Evolutionary conservation across 306 rosid genomes (phyloP).

Genomic region (Lithocarpus polystachyus): DNA sequence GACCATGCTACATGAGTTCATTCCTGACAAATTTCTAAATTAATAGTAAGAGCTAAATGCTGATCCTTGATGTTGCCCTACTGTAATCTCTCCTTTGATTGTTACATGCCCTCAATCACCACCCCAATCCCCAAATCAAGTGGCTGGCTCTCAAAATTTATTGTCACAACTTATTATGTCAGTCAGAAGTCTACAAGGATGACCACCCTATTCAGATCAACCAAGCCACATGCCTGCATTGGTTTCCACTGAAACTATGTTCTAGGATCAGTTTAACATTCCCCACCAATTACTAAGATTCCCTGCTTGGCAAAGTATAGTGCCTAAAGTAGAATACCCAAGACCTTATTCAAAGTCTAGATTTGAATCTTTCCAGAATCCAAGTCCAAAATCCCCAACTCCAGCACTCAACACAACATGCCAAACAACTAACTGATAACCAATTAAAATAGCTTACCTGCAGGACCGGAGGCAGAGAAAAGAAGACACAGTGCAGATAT

Average conservation of each 20-base stretch:
- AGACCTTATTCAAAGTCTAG: not conserved
- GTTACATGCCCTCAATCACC: too few species aligned
- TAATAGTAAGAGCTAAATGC: not conserved
- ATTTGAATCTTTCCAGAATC: not conserved
- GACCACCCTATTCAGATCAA: not conserved
- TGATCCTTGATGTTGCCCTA: too few species aligned
- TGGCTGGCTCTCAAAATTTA: not conserved
- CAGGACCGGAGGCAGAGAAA: constrained; percentile 28
- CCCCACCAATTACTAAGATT: not conserved
- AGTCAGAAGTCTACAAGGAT: not conserved
- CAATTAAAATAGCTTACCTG: constrained; percentile 44
- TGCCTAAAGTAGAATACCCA: not conserved
- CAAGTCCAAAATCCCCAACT: not conserved
- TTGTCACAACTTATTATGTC: not conserved
- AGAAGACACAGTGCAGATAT: constrained; percentile 73
- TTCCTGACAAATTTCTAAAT: not conserved
- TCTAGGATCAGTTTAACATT: not conserved
- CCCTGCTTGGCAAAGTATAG: not conserved
- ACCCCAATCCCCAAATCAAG: too few species aligned
- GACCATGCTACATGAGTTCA: not conserved
- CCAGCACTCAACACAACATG: not conserved
- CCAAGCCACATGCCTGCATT: not conserved
- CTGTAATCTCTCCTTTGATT: too few species aligned
- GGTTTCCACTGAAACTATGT: not conserved
- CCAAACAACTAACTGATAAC: constrained; percentile 7